Conservation (phyloP, 768 basidiomycete species). For the Amanita fuliginea region DNA sequence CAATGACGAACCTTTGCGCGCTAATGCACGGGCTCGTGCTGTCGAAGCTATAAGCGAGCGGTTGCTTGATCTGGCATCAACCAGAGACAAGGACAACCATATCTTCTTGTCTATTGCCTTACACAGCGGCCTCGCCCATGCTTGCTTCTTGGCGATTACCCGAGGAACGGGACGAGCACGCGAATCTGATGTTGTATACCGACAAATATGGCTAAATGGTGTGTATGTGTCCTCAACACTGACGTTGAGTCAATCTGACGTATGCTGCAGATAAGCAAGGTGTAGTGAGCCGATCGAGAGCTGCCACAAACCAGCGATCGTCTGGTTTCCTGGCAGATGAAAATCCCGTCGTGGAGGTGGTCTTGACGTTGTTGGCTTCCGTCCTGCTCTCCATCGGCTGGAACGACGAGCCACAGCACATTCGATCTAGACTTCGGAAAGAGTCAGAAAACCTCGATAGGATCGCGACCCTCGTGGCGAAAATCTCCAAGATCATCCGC, state of each 20-base stretch:
- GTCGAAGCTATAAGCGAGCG: not conserved
- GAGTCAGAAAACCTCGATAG: not conserved
- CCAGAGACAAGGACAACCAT: not conserved
- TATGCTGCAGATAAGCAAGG: not conserved
- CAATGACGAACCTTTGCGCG: not conserved
- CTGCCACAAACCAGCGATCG: not conserved
- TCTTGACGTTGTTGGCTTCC: not conserved
- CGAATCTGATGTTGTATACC: not conserved
- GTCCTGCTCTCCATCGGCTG: not conserved
- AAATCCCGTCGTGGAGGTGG: not conserved
- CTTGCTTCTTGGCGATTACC: not conserved
- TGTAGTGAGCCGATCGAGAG: not conserved
- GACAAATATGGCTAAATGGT: not conserved
- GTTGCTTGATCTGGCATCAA: not conserved
- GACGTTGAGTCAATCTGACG: not conserved
- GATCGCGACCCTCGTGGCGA: not conserved
- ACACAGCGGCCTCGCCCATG: not conserved
- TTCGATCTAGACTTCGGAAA: not conserved
- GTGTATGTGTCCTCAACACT: not conserved
- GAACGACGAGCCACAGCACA: not conserved
- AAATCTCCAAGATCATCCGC: not conserved
- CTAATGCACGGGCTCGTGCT: not conserved
- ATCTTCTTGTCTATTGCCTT: not conserved
- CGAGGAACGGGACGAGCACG: not conserved
- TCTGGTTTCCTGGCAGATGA: not conserved